Evolutionary conservation across 495 filamentous ascomycete species (phyloP), one percentile per base, ranked within the genome.

Genomic region (Evernia prunastri): DNA sequence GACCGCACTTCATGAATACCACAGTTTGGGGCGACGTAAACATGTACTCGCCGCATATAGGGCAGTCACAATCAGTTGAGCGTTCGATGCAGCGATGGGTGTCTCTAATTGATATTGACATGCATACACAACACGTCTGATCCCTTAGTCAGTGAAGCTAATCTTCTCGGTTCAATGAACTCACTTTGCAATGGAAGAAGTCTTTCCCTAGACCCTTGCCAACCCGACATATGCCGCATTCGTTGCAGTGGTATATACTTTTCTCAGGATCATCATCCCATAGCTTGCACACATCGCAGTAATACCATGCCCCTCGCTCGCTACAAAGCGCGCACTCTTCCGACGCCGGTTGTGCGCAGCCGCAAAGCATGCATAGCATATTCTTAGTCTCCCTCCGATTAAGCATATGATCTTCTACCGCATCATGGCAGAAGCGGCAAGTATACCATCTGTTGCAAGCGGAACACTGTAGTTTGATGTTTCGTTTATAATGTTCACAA

Each of bases 361-460:
- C 87, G 76, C 94, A 99, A 36, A 92, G 80, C 94, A 99, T 99
- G 77, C 94, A 99, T 27, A 97, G 80, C 94, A 99, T 99, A 72
- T 97, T 87, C 75, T 88, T 87, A 33, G 92, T 97, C 65, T 89
- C 87, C 58, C 83, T 84, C 54, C 94, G 86, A 69, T 88, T 83
- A 61, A 99, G 79, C 69, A 76, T 79, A 76, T 98, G 94, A 70
- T 91, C 87, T 72, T 97, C 89, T 29, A 81, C 82, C 51, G 85
- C 86, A 68, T 99, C 92, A 72, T 99, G 94, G 72, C 94, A 99
- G 72, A 96, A 88, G 27, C 94, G 87, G 70, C 94, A 99, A 0
- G 95, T 91, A 69, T 96, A 92, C 95, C 95, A 99, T 66, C 81
- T 85, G 69, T 86, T 85, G 77, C 94, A 99, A 49, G 87, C 84